phyloP scores from a whole-genome alignment of 345 rosid genomes.

The Microcos paniculata region DNA sequence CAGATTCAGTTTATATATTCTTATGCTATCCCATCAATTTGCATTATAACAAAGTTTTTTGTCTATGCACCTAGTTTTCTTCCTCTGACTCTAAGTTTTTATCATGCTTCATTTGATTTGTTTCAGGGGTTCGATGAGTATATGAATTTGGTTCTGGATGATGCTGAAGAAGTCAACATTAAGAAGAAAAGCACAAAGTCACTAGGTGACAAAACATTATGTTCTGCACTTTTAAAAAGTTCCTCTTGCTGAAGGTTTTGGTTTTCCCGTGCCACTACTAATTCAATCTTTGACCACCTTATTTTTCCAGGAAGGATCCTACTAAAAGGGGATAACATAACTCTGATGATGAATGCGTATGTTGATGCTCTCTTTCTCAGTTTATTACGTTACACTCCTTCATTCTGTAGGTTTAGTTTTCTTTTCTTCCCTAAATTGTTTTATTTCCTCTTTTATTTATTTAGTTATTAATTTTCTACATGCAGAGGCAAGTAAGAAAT shows the following conservation, averaged over 20 bases:
- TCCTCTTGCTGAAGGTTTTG: not conserved
- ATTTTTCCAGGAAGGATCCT: constrained; percentile 73
- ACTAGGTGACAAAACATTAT: constrained; percentile 45
- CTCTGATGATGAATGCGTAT: constrained; percentile 91
- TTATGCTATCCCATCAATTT: too few species aligned
- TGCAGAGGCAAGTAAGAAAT: too few species aligned
- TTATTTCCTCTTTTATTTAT: not conserved
- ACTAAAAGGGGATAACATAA: constrained; percentile 87
- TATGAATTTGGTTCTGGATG: constrained; percentile 96
- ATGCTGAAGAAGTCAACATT: constrained; percentile 90
- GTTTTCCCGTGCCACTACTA: not conserved
- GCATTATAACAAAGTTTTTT: too few species aligned
- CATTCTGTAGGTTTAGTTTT: too few species aligned
- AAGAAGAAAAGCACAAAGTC: constrained; percentile 87
- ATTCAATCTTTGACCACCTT: not conserved
- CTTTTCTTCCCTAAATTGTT: too few species aligned
- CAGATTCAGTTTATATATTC: too few species aligned
- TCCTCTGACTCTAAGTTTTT: too few species aligned
- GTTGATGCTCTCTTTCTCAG: constrained; percentile 13
- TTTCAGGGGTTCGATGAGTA: constrained; percentile 92
- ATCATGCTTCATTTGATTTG: constrained; percentile 4
- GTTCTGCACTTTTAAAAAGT: not conserved
- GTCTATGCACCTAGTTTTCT: too few species aligned
- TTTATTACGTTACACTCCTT: too few species aligned
- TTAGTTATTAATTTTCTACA: too few species aligned